Evolutionary conservation across 192 early-diverging fungal genomes (phyloP).

Genomic region (Backusella sp.): DNA sequence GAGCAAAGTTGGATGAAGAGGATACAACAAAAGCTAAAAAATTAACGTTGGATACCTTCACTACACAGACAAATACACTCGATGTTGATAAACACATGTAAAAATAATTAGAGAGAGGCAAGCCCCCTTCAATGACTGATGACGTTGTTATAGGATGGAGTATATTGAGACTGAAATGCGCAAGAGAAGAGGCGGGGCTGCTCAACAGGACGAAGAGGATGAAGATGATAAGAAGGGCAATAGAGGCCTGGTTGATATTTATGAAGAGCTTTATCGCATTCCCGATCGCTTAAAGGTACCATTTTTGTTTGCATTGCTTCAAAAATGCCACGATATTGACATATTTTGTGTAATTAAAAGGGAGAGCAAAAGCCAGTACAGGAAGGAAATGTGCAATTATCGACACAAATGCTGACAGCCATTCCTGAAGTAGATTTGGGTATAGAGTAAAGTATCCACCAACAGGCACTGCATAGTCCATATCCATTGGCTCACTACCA

Average conservation of each 20-base stretch:
- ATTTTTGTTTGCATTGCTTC: neutral
- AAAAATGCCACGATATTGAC: neutral
- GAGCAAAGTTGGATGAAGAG: slow-evolving; percentile 29
- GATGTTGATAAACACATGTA: slow-evolving; percentile 83
- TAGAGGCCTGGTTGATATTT: slow-evolving; percentile 41
- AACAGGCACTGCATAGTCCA: neutral
- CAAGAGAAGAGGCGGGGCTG: slow-evolving; percentile 50
- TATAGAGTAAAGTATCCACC: slow-evolving; percentile 52
- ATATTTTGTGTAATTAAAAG: neutral
- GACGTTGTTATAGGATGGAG: slow-evolving; percentile 55
- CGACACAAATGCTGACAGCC: slow-evolving; percentile 84
- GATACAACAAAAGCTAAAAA: slow-evolving; percentile 20
- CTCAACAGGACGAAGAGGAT: slow-evolving; percentile 31
- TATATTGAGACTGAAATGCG: slow-evolving; percentile 81
- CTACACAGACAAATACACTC: slow-evolving; percentile 69
- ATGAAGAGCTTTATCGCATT: slow-evolving; percentile 66
- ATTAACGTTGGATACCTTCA: slow-evolving; percentile 62
- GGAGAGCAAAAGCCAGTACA: slow-evolving; percentile 61
- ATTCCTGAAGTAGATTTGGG: slow-evolving; percentile 93
- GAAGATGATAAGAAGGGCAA: slow-evolving; percentile 29
- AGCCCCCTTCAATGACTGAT: neutral
- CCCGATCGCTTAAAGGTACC: slow-evolving; percentile 60
- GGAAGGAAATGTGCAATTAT: slow-evolving; percentile 86
- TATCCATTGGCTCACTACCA: neutral
- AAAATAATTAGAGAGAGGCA: neutral